A percentile compares a stretch with the other conserved stretches of the same genome.
These are phyloP conservation scores for Sarocladium brachiariae DNA, from an alignment of 2,329 filamentous ascomycete genomes.

Conservation along the genomic window DNA sequence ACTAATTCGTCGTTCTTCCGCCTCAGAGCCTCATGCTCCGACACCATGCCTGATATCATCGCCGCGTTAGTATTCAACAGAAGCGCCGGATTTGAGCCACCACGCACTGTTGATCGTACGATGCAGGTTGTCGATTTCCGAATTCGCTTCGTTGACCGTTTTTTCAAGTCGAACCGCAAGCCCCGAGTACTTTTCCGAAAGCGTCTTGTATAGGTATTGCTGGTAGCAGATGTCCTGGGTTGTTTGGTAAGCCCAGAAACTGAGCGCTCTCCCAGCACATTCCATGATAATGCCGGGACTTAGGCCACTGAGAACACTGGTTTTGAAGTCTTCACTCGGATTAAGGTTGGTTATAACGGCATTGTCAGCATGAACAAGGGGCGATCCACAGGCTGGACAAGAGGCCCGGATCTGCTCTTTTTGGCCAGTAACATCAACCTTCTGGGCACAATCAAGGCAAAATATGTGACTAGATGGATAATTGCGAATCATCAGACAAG, in stretches of 20 bases:
- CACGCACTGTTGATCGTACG: constrained; percentile 53
- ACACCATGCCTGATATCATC: constrained; percentile 40
- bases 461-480: constrained; percentile 65
- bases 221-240: constrained; percentile 79
- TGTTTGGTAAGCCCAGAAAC: constrained; percentile 83
- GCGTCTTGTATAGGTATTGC: constrained; percentile 62
- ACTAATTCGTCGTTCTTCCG: constrained; percentile 67
- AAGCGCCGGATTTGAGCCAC: background rate
- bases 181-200: constrained; percentile 63
- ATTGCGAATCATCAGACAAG: background rate
- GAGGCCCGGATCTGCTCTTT: constrained; percentile 29
- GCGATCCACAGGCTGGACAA: constrained; percentile 72
- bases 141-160: constrained; percentile 66
- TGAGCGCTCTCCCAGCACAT: constrained; percentile 70
- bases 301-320: constrained; percentile 74
- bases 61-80: background rate
- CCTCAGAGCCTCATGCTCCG: constrained; percentile 56
- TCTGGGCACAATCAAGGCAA: constrained; percentile 66
- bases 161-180: constrained; percentile 65
- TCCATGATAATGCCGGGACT: constrained; percentile 80
- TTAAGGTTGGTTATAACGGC: constrained; percentile 64
- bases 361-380: constrained; percentile 66
- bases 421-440: constrained; percentile 50
- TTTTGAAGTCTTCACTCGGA: constrained; percentile 85
- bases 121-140: constrained; percentile 60